Percentiles rank a stretch among this genome's conserved stretches.
These are phyloP conservation scores for Tolypocladium sp. DNA, from an alignment of 2,329 filamentous ascomycete genomes.

Conservation along the genomic window DNA sequence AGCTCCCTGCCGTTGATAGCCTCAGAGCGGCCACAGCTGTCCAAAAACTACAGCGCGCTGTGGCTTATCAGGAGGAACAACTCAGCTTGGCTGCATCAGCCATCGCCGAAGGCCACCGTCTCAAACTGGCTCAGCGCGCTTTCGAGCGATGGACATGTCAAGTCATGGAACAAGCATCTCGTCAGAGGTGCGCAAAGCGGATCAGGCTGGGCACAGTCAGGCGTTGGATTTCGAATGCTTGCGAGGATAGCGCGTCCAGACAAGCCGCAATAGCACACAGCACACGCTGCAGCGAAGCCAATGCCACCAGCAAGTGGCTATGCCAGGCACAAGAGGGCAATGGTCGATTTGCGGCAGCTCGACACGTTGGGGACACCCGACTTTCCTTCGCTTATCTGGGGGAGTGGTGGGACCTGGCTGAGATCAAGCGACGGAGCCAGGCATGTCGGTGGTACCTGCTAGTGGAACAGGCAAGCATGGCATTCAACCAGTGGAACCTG, in stretches of 20 bases:
- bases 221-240: neutral
- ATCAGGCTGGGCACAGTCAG: conserved; percentile 2
- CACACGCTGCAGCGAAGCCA: neutral
- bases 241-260: neutral
- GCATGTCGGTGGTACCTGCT: conserved; percentile 12
- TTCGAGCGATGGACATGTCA: conserved; percentile 19
- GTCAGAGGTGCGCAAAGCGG: conserved; percentile 8
- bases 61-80: conserved; percentile 15
- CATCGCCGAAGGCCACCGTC: conserved; percentile 11
- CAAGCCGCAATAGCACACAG: neutral
- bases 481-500: conserved; percentile 23
- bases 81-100: conserved; percentile 14
- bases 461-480: conserved; percentile 9
- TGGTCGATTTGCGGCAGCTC: conserved; percentile 3
- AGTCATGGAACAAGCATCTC: conserved; percentile 11
- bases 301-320: neutral
- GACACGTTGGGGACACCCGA: conserved; percentile 6
- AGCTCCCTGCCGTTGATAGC: conserved; percentile 17
- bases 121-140: conserved; percentile 8
- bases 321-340: neutral
- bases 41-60: conserved; percentile 23
- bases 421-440: conserved; percentile 14
- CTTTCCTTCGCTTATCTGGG: conserved; percentile 14
- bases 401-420: conserved; percentile 21
- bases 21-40: conserved; percentile 18